These are phyloP conservation scores for Cardamine occulta DNA, from an alignment of 345 rosid species.

Conservation along the genomic window DNA sequence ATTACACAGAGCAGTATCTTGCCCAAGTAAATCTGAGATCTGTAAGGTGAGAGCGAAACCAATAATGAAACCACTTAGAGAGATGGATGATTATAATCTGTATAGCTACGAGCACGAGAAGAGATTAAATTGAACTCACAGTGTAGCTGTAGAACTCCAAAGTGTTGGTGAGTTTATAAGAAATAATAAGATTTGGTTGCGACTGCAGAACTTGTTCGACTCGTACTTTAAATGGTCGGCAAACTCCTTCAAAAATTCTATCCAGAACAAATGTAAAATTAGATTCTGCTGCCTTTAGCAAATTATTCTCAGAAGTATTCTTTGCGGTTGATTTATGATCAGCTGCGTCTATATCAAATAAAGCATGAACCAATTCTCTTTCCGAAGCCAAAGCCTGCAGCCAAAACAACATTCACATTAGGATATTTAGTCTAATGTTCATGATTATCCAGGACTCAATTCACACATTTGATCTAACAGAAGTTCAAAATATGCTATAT, in stretches of 20 bases:
- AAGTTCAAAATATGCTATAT: neutral
- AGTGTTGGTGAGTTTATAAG: slow-evolving; percentile 88
- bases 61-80: slow-evolving; percentile 12
- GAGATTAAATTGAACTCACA: slow-evolving; percentile 51
- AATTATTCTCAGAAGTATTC: slow-evolving; percentile 58
- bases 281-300: slow-evolving; percentile 69
- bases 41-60: slow-evolving; percentile 39
- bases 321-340: slow-evolving; percentile 64
- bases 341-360: slow-evolving; percentile 80
- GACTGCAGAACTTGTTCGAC: slow-evolving; percentile 98
- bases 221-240: slow-evolving; percentile 98
- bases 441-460: slow-evolving; percentile 2
- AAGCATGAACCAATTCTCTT: slow-evolving; percentile 82
- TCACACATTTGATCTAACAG: slow-evolving; percentile 5
- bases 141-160: slow-evolving; percentile 94
- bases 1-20: slow-evolving; percentile 83
- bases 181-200: slow-evolving; percentile 88
- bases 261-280: slow-evolving; percentile 87
- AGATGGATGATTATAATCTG: neutral
- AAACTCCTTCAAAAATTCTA: slow-evolving; percentile 99
- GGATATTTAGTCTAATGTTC: neutral
- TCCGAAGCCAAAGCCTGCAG: slow-evolving; percentile 97
- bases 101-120: neutral
- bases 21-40: slow-evolving; percentile 92
- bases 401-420: slow-evolving; percentile 28